These are phyloP conservation scores for Chrysoporthe deuterocubensis DNA, from an alignment of 2,329 filamentous ascomycete species.

Conservation along the genomic window DNA sequence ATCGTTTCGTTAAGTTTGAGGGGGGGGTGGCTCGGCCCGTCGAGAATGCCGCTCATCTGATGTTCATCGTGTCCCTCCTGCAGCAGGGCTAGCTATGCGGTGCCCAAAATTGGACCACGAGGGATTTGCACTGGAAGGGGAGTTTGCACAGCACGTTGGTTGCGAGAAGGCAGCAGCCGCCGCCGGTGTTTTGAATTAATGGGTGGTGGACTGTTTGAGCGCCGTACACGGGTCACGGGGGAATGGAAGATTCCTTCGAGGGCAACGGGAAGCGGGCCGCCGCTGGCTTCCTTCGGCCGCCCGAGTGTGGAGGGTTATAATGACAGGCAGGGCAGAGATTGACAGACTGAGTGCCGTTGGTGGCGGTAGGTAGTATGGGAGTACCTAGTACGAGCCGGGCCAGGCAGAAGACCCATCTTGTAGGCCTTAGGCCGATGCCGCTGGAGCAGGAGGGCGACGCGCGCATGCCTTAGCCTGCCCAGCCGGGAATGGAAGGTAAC, in stretches of 20 bases:
- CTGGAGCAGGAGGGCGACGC: too few species aligned
- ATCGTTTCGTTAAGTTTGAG: neutral
- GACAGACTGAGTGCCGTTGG: neutral
- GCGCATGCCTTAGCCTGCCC: too few species aligned
- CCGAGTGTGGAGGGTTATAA: neutral
- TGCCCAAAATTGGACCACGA: neutral
- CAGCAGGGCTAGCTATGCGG: neutral
- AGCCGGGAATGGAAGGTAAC: too few species aligned
- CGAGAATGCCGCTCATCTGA: neutral
- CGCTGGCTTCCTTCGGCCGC: neutral
- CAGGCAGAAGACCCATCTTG: neutral
- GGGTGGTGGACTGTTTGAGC: neutral
- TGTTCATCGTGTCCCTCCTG: neutral
- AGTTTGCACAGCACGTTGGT: neutral
- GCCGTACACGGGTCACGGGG: neutral
- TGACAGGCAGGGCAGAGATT: conserved; percentile 5
- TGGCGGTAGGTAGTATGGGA: conserved; percentile 1
- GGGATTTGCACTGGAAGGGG: neutral
- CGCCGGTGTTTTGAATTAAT: neutral
- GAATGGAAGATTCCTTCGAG: neutral
- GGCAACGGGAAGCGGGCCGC: neutral
- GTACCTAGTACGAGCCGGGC: neutral
- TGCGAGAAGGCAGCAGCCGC: neutral
- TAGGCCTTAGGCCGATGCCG: neutral
- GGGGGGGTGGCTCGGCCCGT: neutral